These are phyloP conservation scores for Sporothrix schenckii DNA, from an alignment of 2,329 filamentous ascomycete species.

Conservation along the genomic window DNA sequence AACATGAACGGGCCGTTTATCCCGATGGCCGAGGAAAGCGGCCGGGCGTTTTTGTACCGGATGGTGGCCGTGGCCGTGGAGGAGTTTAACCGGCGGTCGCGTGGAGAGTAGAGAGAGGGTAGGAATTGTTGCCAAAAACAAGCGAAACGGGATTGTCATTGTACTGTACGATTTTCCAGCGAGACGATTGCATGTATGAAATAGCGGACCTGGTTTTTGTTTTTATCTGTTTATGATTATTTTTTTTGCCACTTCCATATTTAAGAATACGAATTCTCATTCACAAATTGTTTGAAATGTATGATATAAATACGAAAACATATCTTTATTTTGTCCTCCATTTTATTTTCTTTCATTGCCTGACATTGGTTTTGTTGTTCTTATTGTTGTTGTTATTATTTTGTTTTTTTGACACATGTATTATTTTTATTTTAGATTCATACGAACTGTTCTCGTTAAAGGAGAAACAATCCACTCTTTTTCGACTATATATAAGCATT, in stretches of 20 bases:
- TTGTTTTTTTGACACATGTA: too few relatives aligned
- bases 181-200: not conserved
- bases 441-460: too few relatives aligned
- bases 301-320: not conserved
- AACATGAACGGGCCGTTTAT: constrained; percentile 94
- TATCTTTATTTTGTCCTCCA: too few relatives aligned
- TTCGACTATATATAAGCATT: too few relatives aligned
- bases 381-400: too few relatives aligned
- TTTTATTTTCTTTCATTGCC: too few relatives aligned
- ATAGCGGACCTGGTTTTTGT: not conserved
- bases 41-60: constrained; percentile 63
- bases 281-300: not conserved
- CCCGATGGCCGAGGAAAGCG: constrained; percentile 85
- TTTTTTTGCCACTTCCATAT: not conserved
- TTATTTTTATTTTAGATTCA: too few relatives aligned
- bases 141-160: not conserved
- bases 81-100: constrained; percentile 65
- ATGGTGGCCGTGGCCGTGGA: constrained; percentile 68
- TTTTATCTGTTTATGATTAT: not conserved
- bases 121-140: not conserved
- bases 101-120: constrained; percentile 26
- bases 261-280: not conserved
- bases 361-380: too few relatives aligned
- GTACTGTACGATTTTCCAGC: not conserved
- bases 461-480: too few relatives aligned